Conservation (phyloP, 2,329 filamentous ascomycete genomes). For the Lojkania enalia region DNA sequence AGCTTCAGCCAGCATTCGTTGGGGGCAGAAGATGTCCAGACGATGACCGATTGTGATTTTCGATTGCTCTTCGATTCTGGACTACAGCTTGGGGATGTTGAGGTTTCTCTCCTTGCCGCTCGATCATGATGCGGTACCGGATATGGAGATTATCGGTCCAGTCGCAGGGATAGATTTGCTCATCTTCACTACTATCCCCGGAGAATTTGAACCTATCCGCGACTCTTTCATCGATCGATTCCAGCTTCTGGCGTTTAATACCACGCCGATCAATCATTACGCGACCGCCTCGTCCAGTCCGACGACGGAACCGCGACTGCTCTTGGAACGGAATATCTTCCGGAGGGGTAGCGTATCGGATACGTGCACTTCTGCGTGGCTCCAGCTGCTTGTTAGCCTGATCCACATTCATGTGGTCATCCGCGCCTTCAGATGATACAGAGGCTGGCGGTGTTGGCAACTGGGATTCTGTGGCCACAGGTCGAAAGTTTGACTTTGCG, state of each 20-base stretch:
- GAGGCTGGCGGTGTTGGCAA: constrained; percentile 54
- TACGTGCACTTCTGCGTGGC: constrained; percentile 32
- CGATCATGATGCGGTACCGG: constrained; percentile 58
- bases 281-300: constrained; percentile 81
- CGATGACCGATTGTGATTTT: constrained; percentile 41
- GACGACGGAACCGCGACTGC: constrained; percentile 74
- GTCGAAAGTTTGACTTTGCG: constrained; percentile 44
- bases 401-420: constrained; percentile 44
- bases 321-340: constrained; percentile 44
- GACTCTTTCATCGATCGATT: constrained; percentile 36
- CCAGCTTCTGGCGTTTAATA: constrained; percentile 55
- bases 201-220: constrained; percentile 75
- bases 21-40: constrained; percentile 42
- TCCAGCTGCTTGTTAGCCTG: constrained; percentile 34
- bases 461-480: constrained; percentile 43
- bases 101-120: constrained; percentile 48
- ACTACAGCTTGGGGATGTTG: constrained; percentile 29
- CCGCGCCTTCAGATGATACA: constrained; percentile 47
- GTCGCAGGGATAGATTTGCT: constrained; percentile 74
- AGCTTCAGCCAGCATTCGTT: constrained; percentile 22
- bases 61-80: constrained; percentile 34
- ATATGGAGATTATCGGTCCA: constrained; percentile 63
- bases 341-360: constrained; percentile 45
- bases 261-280: constrained; percentile 86
- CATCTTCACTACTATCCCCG: constrained; percentile 79